phyloP scores from a whole-genome alignment of 208 protist species.

The Leptomonas pyrrhocoris region DNA sequence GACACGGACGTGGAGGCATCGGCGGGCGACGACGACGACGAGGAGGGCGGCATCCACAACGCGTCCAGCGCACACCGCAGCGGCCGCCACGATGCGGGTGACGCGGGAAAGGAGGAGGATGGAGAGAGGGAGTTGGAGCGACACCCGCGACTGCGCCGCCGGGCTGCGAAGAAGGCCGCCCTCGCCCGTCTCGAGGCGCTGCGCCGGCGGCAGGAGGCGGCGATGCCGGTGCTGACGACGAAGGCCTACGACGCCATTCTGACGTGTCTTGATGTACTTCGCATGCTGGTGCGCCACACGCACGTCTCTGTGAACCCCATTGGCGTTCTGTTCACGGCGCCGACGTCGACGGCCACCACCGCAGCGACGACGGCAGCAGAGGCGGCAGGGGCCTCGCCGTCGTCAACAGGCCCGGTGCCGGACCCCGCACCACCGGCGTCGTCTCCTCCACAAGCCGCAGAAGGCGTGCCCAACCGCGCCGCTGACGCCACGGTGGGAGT shows the following conservation, averaged over 20 bases:
- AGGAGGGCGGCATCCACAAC: not conserved
- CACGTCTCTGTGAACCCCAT: constrained; percentile 39
- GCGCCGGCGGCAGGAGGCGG: constrained; percentile 12
- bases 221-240: constrained; percentile 38
- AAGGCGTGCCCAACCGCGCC: no score
- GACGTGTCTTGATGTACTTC: constrained; percentile 59
- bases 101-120: not conserved
- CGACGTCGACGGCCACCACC: not conserved
- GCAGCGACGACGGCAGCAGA: not conserved
- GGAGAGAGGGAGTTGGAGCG: not conserved
- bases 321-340: constrained; percentile 20
- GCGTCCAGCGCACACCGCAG: not conserved
- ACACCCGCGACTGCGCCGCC: constrained; percentile 7
- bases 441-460: not conserved
- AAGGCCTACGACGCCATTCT: constrained; percentile 55
- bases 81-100: not conserved
- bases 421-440: constrained; percentile 8
- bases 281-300: constrained; percentile 36
- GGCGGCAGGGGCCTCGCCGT: not conserved
- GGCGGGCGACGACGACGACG: not conserved
- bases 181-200: not conserved
- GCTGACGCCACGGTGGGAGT: no score
- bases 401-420: not conserved
- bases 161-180: not conserved
- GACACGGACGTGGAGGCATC: constrained; percentile 13